These are phyloP conservation scores for Sonneratia alba DNA, from an alignment of 345 rosid genomes.

Conservation along the genomic window DNA sequence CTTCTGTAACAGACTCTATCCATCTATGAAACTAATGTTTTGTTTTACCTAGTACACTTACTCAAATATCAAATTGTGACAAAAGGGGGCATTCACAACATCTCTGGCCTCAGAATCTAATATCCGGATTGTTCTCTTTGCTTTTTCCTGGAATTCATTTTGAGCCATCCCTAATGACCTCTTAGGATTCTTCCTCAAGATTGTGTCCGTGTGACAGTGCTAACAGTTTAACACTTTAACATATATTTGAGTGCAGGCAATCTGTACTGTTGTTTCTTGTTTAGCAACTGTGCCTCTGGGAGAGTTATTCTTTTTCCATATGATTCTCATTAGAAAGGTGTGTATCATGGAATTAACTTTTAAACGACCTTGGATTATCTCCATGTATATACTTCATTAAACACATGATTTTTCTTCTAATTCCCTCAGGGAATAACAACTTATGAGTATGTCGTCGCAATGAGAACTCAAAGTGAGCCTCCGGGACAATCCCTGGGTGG, in stretches of 20 bases:
- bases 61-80: not conserved
- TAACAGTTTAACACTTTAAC: not conserved
- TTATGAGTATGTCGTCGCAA: constrained; percentile 84
- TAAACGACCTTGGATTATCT: not conserved
- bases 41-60: not conserved
- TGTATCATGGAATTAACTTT: constrained; percentile 1
- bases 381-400: constrained; percentile 5
- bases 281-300: constrained; percentile 79
- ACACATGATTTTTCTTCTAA: not conserved
- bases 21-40: not conserved
- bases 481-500: constrained; percentile 66
- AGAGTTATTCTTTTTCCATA: constrained; percentile 84
- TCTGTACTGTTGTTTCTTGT: constrained; percentile 71
- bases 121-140: not conserved
- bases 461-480: constrained; percentile 79
- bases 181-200: not conserved
- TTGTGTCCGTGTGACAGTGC: not conserved
- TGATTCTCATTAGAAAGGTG: constrained; percentile 82
- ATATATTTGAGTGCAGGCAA: constrained; percentile 31
- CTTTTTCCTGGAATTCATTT: not conserved
- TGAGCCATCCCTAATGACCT: not conserved
- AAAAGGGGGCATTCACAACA: too few species aligned
- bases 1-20: not conserved
- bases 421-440: constrained; percentile 77
- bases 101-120: not conserved